These are phyloP conservation scores for Alternaria angustiovoidea DNA, from an alignment of 2,329 filamentous ascomycete genomes.

Conservation along the genomic window DNA sequence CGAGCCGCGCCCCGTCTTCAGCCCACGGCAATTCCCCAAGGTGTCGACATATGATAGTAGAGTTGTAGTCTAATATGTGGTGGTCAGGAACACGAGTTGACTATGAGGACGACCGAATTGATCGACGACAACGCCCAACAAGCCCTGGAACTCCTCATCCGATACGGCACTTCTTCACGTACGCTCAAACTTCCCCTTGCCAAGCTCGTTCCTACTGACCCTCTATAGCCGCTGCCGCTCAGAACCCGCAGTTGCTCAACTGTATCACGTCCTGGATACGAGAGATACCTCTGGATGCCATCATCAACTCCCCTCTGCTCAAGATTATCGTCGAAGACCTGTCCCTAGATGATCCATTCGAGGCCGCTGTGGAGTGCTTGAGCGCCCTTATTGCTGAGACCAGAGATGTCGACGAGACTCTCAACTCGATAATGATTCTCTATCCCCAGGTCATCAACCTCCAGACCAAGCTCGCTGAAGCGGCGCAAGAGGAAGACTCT, in stretches of 20 bases:
- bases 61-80: slow-evolving; percentile 54
- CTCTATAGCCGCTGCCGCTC: slow-evolving; percentile 69
- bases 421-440: slow-evolving; percentile 80
- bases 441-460: slow-evolving; percentile 82
- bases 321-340: slow-evolving; percentile 81
- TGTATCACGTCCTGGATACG: slow-evolving; percentile 97
- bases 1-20: slow-evolving; percentile 49
- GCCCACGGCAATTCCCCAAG: slow-evolving; percentile 48
- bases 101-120: slow-evolving; percentile 83
- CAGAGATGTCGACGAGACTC: slow-evolving; percentile 88
- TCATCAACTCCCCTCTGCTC: slow-evolving; percentile 86
- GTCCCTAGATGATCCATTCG: slow-evolving; percentile 77
- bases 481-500: slow-evolving; percentile 80
- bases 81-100: slow-evolving; percentile 90
- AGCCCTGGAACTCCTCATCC: slow-evolving; percentile 85
- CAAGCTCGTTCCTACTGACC: slow-evolving; percentile 19
- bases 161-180: slow-evolving; percentile 93
- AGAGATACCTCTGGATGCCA: slow-evolving; percentile 83
- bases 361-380: slow-evolving; percentile 89
- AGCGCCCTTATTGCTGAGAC: slow-evolving; percentile 93
- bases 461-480: slow-evolving; percentile 76
- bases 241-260: slow-evolving; percentile 89
- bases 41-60: slow-evolving; percentile 46
- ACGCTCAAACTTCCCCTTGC: slow-evolving; percentile 51
- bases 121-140: slow-evolving; percentile 88